A percentile compares a stretch with the other conserved stretches of the same genome.
Conservation (phyloP, 768 basidiomycete species). For the Megacollybia marginata region DNA sequence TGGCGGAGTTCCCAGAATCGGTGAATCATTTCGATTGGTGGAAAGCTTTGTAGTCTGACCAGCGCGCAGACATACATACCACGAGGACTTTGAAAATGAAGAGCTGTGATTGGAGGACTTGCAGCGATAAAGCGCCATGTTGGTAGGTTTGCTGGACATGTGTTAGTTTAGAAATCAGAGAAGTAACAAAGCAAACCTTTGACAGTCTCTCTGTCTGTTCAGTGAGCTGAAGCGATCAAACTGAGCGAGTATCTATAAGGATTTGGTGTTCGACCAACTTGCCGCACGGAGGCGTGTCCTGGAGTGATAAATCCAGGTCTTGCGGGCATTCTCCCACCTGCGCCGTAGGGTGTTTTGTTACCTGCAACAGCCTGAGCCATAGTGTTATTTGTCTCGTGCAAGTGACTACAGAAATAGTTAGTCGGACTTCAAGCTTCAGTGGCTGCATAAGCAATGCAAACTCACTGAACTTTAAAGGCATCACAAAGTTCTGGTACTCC, state of each 20-base stretch:
- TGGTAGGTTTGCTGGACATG: conserved; percentile 44
- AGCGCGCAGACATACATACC: conserved; percentile 71
- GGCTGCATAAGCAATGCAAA: conserved; percentile 1
- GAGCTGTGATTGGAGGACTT: too few relatives aligned
- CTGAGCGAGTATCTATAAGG: conserved; percentile 74
- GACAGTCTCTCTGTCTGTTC: conserved; percentile 76
- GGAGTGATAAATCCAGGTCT: conserved; percentile 71
- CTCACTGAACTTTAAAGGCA: conserved; percentile 87
- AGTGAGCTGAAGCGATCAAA: conserved; percentile 74
- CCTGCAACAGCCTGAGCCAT: conserved; percentile 41
- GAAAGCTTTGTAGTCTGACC: too few relatives aligned
- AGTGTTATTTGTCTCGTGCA: conserved; percentile 69
- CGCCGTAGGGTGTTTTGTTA: conserved; percentile 76
- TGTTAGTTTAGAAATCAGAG: conserved; percentile 28
- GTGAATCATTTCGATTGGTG: conserved; percentile 29
- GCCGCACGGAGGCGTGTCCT: conserved; percentile 73
- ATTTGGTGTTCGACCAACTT: conserved; percentile 70
- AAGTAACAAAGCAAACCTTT: too few relatives aligned
- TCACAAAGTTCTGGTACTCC: conserved; percentile 93
- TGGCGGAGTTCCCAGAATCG: conserved; percentile 31
- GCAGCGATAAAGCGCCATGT: conserved; percentile 42
- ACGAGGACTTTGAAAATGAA: conserved; percentile 79
- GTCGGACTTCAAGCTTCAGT: background rate
- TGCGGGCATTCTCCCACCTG: conserved; percentile 69
- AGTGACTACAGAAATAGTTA: conserved; percentile 40